Evolutionary conservation across 305 asterid species (phyloP), one percentile per base, ranked within the genome.

Genomic region (Fraxinus xanthoxyloides): DNA sequence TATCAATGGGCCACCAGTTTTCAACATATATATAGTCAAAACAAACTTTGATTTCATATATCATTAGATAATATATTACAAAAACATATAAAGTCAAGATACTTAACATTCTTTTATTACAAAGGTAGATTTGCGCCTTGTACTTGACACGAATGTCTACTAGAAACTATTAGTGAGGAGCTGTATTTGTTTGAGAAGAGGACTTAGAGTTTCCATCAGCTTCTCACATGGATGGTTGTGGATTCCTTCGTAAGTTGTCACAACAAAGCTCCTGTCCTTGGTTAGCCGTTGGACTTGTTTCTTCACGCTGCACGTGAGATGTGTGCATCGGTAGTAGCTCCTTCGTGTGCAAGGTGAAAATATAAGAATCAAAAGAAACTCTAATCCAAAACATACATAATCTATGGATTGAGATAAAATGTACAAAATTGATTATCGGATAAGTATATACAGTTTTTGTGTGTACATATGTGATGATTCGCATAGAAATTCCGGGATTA

Each of bases 141-240:
- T 63, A 23, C 28, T 1, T 54, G 24, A 5, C 67, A 56, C 1
- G 4, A 7, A 59, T 59, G 8, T n/a, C n/a, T n/a, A 59, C 70
- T 59, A 59, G 28, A 59, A 59, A 15, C 31, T 7, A 6, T 65
- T 65, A 24, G 35, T 10, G 19, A 93, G 95, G 85, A 93, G 92
- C 77, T 92, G 97, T 83, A 93, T 95, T 89, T 94, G 98, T 87
- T 86, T 91, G 85, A 94, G 94, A 85, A 95, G 90, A 4, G 98
- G 98, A 81, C 88, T 94, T 51, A 94, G 82, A 1, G 98, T 92
- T 84, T 93, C 97, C 98, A 94, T 93, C 2, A 94, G 90, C 83
- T 94, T 94, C 54, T 93, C 97, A 31, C 93, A 94, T 2, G 98
- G 97, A 85, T 94, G 98, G 82, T 91, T 94, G 85, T 94, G 98